Percentiles rank a stretch among this genome's conserved stretches.
Conservation (phyloP, 108 stramenopile species). For the Aureococcus anophagefferens region DNA sequence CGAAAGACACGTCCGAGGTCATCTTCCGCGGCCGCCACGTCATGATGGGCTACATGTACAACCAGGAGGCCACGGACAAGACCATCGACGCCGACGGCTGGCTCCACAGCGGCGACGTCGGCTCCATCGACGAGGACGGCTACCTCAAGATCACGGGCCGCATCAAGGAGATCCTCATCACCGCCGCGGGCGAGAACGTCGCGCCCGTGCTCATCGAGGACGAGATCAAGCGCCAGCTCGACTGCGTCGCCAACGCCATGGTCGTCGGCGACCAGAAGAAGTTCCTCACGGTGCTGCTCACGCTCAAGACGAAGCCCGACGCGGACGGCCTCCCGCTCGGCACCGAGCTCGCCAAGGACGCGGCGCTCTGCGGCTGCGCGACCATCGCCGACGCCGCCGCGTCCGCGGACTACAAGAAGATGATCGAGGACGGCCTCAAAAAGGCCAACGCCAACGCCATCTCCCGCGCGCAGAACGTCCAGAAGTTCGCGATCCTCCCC, state of each 20-base stretch:
- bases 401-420: too few relatives aligned
- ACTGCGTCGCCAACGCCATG: constrained; percentile 38
- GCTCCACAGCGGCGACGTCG: constrained; percentile 55
- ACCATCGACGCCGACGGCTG: constrained; percentile 56
- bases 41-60: constrained; percentile 66
- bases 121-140: neutral
- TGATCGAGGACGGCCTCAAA: too few relatives aligned
- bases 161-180: constrained; percentile 38
- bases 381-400: too few relatives aligned
- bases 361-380: too few relatives aligned
- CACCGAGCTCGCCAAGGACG: too few relatives aligned
- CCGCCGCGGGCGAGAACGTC: constrained; percentile 46
- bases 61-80: constrained; percentile 50
- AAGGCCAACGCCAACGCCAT: constrained; percentile 21
- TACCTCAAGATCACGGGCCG: constrained; percentile 28
- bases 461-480: constrained; percentile 57
- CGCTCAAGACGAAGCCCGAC: constrained; percentile 15
- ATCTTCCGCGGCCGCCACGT: constrained; percentile 62
- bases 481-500: constrained; percentile 45
- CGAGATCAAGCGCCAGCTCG: constrained; percentile 38
- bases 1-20: constrained; percentile 28
- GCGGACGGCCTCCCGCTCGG: neutral
- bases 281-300: constrained; percentile 34
- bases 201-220: constrained; percentile 50
- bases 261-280: constrained; percentile 48